Conservation (phyloP, 176 grass and related monocot species). For the Hsuehochloa calcarea region DNA sequence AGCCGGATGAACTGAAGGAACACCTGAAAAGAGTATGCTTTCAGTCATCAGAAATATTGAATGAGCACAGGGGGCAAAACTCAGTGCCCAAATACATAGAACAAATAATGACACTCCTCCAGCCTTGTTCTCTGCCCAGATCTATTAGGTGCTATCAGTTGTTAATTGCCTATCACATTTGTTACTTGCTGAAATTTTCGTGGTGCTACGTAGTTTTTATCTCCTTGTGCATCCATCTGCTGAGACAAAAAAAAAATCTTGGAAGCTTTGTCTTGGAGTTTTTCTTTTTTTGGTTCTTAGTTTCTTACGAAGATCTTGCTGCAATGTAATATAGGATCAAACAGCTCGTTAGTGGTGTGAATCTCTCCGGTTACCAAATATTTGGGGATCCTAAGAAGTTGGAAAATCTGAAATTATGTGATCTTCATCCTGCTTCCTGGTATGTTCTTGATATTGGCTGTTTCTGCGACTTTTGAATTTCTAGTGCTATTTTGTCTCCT, state of each 20-base stretch:
- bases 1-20: neutral
- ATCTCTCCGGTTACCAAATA: neutral
- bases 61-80: neutral
- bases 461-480: neutral
- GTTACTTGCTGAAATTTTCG: neutral
- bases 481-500: neutral
- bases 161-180: neutral
- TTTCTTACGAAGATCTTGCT: slow-evolving; percentile 1
- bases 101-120: neutral
- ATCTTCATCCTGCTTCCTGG: slow-evolving; percentile 55
- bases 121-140: neutral
- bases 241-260: neutral
- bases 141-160: neutral
- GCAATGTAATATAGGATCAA: slow-evolving; percentile 39
- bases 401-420: slow-evolving; percentile 28
- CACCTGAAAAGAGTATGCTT: neutral
- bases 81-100: neutral
- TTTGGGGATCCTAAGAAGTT: slow-evolving; percentile 45
- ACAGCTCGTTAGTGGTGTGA: slow-evolving; percentile 14
- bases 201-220: neutral
- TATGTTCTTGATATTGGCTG: slow-evolving; percentile 29
- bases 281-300: slow-evolving; percentile 8
- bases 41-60: neutral
- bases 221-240: neutral
- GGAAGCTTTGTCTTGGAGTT: neutral